These are phyloP conservation scores for Waltergamsia citrina DNA, from an alignment of 2,329 filamentous ascomycete species.

Conservation along the genomic window DNA sequence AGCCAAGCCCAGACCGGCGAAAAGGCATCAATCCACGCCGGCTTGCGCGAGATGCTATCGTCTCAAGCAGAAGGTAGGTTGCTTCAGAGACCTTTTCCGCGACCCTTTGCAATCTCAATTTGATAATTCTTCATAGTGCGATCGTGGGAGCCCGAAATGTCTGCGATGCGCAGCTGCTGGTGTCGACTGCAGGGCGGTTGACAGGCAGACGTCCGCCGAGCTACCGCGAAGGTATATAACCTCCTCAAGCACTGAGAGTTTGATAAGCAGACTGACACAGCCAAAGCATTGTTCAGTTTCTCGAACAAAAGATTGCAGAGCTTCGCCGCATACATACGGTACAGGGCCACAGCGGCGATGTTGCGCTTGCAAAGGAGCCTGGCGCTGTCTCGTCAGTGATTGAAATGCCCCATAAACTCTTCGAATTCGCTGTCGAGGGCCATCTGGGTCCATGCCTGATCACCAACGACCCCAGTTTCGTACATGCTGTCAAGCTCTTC, in stretches of 20 bases:
- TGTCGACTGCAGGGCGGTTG: conserved; percentile 7
- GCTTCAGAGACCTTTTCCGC: no score
- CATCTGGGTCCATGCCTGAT: not conserved
- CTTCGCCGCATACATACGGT: no score
- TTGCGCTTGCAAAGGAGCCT: no score
- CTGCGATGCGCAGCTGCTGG: conserved; percentile 7
- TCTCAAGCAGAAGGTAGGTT: conserved; percentile 6
- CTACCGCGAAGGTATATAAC: conserved; percentile 7
- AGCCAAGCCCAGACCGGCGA: no score
- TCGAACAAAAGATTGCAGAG: no score
- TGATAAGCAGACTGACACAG: no score
- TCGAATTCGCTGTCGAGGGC: not conserved
- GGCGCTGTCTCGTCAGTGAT: no score
- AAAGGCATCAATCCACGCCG: conserved; percentile 4
- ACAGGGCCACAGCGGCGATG: no score
- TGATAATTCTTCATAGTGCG: conserved; percentile 5
- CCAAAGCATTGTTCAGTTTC: no score
- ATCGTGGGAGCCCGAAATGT: conserved; percentile 8
- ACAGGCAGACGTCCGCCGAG: conserved; percentile 7
- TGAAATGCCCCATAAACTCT: no score
- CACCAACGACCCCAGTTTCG: not conserved
- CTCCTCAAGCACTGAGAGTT: not conserved
- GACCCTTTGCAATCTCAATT: no score
- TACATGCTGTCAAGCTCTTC: conserved; percentile 10
- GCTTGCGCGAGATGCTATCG: conserved; percentile 9